Evolutionary conservation across 2,329 filamentous ascomycete genomes (phyloP), one percentile per base, ranked within the genome.

Genomic region (Eutypella sp.): DNA sequence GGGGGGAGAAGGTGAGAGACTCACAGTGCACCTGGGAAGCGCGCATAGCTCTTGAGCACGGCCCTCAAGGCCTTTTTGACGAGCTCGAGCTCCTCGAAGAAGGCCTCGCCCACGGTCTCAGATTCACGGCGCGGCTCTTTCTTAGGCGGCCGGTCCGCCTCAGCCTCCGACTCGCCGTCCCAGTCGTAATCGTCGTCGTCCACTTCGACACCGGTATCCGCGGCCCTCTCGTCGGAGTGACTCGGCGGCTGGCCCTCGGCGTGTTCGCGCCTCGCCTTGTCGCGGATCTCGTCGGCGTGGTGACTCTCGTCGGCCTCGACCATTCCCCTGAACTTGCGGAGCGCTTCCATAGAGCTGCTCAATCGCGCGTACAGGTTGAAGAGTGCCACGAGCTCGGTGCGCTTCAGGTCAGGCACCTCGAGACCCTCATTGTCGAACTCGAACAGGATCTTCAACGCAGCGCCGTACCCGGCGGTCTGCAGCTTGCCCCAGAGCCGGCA

Each of bases 401-500:
- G 79, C 63, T 91, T 83, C 18, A 97, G 78, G 13, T 79, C 72
- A 1, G 89, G 90, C 3, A 76, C 64, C n/a, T 75, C 78, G 52
- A 84, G 77, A 54, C 71, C 76, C 47, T 73, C 67, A 40, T 80
- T 78, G 59, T 95, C 90, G 52, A 90, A 93, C 66, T 99, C 93
- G 59, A 99, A 99, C 2, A 99, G 77, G 4, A 99, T 85, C 70
- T 99, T 99, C 51, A 99, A 73, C 0, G 93, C 93, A 1, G 93
- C 89, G 41, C 93, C 93, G 63, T 96, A 97, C 2, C 93, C 93
- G 11, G 88, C 87, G 1, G 90, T 95, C 70, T 99, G 93, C 31
- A 99, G 71, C 70, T 99, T 99, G 41, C 93, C 93, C 93, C 93
- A 99, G 2, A 99, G 82, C 8, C 93, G 84, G 69, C 93, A 99